A percentile compares a stretch with the other conserved stretches of the same genome.
These are phyloP conservation scores for Saccharomyces hybrid DNA, from an alignment of 1,139 yeast genomes.

Conservation along the genomic window DNA sequence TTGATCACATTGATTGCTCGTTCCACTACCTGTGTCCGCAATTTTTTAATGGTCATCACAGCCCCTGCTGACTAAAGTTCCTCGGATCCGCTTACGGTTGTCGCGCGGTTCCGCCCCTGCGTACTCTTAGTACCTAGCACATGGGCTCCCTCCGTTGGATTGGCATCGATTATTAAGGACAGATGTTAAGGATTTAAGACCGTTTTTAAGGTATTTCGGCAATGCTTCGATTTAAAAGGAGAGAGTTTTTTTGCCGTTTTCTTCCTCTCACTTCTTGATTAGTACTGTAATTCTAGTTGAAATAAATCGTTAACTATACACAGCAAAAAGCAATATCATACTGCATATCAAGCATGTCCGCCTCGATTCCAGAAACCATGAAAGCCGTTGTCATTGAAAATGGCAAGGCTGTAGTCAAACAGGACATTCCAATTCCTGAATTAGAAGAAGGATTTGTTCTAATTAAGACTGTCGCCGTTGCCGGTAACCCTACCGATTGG, in stretches of 20 bases:
- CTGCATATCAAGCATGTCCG: not conserved
- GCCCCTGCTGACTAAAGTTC: not conserved
- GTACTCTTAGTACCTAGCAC: not conserved
- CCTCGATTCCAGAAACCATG: slow-evolving; percentile 25
- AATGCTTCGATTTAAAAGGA: not conserved
- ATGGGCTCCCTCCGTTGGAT: not conserved
- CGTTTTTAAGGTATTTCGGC: not conserved
- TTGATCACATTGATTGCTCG: not conserved
- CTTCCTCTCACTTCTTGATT: not conserved
- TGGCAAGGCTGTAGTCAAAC: slow-evolving; percentile 23
- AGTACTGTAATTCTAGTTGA: not conserved
- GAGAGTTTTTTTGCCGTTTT: not conserved
- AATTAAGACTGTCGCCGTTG: slow-evolving; percentile 51
- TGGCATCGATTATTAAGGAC: not conserved
- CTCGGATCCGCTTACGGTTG: not conserved
- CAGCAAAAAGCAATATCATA: slow-evolving; percentile 7
- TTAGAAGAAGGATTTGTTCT: slow-evolving; percentile 41
- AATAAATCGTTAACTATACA: not conserved
- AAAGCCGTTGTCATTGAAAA: slow-evolving; percentile 33
- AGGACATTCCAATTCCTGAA: slow-evolving; percentile 35
- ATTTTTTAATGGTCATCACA: not conserved
- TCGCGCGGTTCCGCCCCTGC: not conserved
- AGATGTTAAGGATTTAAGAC: not conserved
- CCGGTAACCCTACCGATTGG: slow-evolving; percentile 74
- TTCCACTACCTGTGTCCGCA: not conserved